phyloP scores from a whole-genome alignment of 1,284 basidiomycete species.

The Heimioporus retisporus region DNA sequence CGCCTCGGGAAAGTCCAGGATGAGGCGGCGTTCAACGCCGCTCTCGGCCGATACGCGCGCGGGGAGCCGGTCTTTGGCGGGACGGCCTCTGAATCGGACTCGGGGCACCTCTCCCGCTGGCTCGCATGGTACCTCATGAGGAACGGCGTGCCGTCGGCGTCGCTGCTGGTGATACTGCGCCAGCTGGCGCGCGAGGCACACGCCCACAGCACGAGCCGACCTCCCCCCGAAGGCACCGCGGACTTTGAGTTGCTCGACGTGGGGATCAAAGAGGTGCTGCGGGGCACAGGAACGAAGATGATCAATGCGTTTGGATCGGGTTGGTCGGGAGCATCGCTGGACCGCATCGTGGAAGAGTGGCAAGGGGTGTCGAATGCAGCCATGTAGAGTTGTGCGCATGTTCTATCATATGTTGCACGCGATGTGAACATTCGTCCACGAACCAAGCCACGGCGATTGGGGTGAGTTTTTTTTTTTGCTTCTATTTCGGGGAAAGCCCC shows the following conservation, averaged over 20 bases:
- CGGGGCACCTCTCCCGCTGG: slow-evolving; percentile 46
- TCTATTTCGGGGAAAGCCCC: too few relatives aligned
- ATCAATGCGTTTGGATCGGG: slow-evolving; percentile 72
- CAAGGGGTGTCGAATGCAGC: slow-evolving; percentile 28
- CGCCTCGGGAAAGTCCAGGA: slow-evolving; percentile 59
- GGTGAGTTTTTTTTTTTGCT: too few relatives aligned
- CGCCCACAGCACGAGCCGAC: slow-evolving; percentile 56
- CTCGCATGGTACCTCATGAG: slow-evolving; percentile 72
- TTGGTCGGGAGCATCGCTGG: slow-evolving; percentile 72
- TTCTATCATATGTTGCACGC: too few relatives aligned
- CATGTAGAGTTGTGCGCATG: neutral
- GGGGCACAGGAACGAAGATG: slow-evolving; percentile 74
- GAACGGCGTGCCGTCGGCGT: slow-evolving; percentile 74
- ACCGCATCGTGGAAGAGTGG: slow-evolving; percentile 73
- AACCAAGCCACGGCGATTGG: too few relatives aligned
- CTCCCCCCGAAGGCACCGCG: slow-evolving; percentile 59
- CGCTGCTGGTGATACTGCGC: slow-evolving; percentile 66
- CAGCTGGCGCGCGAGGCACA: slow-evolving; percentile 70
- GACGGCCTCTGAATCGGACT: slow-evolving; percentile 17
- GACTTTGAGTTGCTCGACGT: slow-evolving; percentile 59
- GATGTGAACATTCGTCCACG: too few relatives aligned
- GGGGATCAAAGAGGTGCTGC: slow-evolving; percentile 76
- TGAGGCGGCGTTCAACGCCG: slow-evolving; percentile 54
- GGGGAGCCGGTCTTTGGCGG: slow-evolving; percentile 51
- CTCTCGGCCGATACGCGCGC: slow-evolving; percentile 63